Evolutionary conservation across 257 asterid species (phyloP), one percentile per base, ranked within the genome.

Genomic region (Plantago ovata): DNA sequence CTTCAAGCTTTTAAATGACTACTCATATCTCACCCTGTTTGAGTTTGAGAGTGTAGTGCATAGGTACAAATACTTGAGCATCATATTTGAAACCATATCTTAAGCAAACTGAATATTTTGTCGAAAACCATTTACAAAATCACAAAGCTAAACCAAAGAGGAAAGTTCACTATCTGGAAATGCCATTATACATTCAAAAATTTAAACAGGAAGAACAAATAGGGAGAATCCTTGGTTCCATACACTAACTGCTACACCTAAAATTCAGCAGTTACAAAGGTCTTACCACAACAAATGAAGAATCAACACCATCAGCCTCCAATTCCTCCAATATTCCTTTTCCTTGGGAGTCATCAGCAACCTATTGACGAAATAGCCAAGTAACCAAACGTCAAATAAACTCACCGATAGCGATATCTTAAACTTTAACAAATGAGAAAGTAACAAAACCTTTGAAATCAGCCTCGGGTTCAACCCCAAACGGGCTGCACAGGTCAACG

Each of bases 311-410:
- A 71, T 92, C 98, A 45, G 82, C 83, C 67, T 76, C 80, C 58
- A 92, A 84, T 71, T 92, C 98, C 65, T 79, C 89, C 72, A 92
- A 49, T 65, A 92, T 77, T 56, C 83, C 87, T 72, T 79, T 92
- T 57, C 98, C 98, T 73, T 86, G 98, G 63, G 89, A 70, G 70
- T 92, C 98, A 75, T 81, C 80, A 62, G 95, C 95, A 67, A 92
- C 91, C 98, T 92, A 73, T 13, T 52, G 23, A 58, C 64, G 8
- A 70, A 45, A 66, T 15, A 20, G 23, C 49, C 60, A 63, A 47
- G 39, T 33, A 50, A 18, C 38, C 20, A 19, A 39, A 10, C 64
- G 32, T 7, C 12, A 20, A 3, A 56, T 21, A 42, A 5, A 23
- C 38, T 32, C 6, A 7, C 38, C 15, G 33, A 2, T 19, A 3